phyloP scores from a whole-genome alignment of 1,284 basidiomycete species.

The Heterobasidion occidentale region DNA sequence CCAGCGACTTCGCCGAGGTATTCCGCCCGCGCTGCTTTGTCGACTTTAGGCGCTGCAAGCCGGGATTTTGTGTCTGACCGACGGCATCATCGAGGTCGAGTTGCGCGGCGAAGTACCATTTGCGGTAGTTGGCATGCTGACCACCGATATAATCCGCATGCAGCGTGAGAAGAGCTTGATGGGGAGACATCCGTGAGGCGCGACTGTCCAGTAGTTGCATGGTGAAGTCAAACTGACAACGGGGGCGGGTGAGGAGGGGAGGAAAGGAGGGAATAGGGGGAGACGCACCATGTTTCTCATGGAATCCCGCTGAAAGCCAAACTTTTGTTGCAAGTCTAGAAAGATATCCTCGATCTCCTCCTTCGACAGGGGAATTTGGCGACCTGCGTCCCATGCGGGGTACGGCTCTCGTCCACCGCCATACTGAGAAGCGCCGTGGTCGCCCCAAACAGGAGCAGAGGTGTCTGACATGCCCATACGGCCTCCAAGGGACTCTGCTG shows the following conservation, averaged over 20 bases:
- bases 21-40: slow-evolving; percentile 40
- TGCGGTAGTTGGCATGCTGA: slow-evolving; percentile 93
- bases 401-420: slow-evolving; percentile 65
- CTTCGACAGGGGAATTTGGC: slow-evolving; percentile 92
- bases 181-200: slow-evolving; percentile 95
- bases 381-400: slow-evolving; percentile 89
- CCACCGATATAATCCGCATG: slow-evolving; percentile 99
- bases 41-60: slow-evolving; percentile 76
- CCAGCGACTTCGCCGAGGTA: slow-evolving; percentile 74
- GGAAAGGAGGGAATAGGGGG: not conserved
- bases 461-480: slow-evolving; percentile 55
- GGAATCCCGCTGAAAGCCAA: slow-evolving; percentile 93
- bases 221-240: slow-evolving; percentile 82
- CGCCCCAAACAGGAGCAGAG: slow-evolving; percentile 53
- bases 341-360: slow-evolving; percentile 99
- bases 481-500: slow-evolving; percentile 60
- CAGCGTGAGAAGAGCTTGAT: slow-evolving; percentile 89
- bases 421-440: slow-evolving; percentile 28
- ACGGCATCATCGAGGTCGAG: slow-evolving; percentile 98
- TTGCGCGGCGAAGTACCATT: slow-evolving; percentile 99
- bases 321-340: slow-evolving; percentile 97
- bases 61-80: slow-evolving; percentile 88
- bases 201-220: slow-evolving; percentile 98
- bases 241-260: slow-evolving; percentile 1
- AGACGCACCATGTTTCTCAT: slow-evolving; percentile 80